A percentile compares a stretch with the other conserved stretches of the same genome.
Conservation (phyloP, 805 yeast species). For the Teunomyces kruisii region DNA sequence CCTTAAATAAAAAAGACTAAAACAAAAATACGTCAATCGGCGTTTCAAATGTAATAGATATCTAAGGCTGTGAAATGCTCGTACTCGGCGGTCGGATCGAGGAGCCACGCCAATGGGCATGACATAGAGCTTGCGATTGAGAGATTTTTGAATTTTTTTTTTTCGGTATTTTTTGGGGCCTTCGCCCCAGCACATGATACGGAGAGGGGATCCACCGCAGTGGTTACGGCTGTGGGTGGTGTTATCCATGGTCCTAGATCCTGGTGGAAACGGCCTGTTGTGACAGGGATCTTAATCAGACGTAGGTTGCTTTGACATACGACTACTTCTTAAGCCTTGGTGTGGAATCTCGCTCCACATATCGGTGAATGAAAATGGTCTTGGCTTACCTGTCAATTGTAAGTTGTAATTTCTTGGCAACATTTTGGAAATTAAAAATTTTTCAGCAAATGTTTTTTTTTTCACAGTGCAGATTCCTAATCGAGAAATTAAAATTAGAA, state of each 20-base stretch:
- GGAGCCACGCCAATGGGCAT: background rate
- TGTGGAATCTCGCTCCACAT: background rate
- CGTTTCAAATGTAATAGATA: background rate
- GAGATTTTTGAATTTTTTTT: background rate
- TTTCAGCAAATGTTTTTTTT: background rate
- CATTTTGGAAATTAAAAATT: background rate
- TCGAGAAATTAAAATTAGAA: background rate
- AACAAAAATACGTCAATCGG: conserved; percentile 1
- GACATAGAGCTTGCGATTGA: background rate
- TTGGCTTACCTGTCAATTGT: conserved; percentile 3
- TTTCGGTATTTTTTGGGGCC: background rate
- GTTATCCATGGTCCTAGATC: too few species aligned
- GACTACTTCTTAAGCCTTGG: background rate
- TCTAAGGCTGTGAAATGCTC: conserved; percentile 1
- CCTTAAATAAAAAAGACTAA: background rate
- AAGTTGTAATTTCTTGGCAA: background rate
- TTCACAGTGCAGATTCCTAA: too few species aligned
- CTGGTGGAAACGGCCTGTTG: background rate
- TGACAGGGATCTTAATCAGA: background rate
- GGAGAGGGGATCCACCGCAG: background rate
- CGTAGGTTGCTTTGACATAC: too few species aligned
- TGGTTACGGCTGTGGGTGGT: background rate
- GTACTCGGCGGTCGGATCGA: background rate
- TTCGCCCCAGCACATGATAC: background rate
- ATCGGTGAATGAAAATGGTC: conserved; percentile 3